These are phyloP conservation scores for Mycena chlorophos DNA, from an alignment of 768 basidiomycete species.

Conservation along the genomic window DNA sequence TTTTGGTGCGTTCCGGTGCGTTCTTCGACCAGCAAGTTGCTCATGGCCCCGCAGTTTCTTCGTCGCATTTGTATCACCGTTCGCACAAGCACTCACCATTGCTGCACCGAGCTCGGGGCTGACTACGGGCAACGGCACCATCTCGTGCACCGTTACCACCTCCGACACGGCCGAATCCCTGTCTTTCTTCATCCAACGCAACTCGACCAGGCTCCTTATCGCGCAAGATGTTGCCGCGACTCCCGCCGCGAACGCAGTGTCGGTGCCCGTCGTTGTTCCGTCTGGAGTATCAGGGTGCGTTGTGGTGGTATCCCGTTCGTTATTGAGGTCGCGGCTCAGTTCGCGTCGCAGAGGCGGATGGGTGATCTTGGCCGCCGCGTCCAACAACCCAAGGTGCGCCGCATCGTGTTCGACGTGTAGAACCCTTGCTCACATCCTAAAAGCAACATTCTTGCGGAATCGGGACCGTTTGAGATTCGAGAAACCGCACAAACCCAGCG, in stretches of 20 bases:
- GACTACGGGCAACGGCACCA: conserved; percentile 7
- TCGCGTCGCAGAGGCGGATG: conserved; percentile 6
- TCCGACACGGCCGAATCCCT: background rate
- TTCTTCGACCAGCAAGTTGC: too few species aligned
- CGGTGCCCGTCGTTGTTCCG: conserved; percentile 5
- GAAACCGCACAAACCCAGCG: background rate
- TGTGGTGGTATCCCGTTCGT: background rate
- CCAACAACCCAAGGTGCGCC: conserved; percentile 7
- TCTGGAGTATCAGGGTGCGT: conserved; percentile 13
- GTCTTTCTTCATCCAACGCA: conserved; percentile 7
- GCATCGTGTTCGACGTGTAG: background rate
- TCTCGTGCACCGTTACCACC: conserved; percentile 3
- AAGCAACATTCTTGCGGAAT: conserved; percentile 2
- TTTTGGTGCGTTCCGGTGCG: too few species aligned
- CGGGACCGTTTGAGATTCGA: background rate
- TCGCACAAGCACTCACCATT: conserved; percentile 16
- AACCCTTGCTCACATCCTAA: background rate
- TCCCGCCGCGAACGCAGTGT: background rate
- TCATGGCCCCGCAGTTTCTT: too few species aligned
- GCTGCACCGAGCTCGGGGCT: conserved; percentile 2
- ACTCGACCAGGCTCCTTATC: background rate
- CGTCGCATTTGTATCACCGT: conserved; percentile 12
- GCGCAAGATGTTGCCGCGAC: background rate
- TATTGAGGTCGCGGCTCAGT: too few species aligned
- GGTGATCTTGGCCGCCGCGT: conserved; percentile 1